Base-by-base conservation (phyloP, 352 stramenopile species). In the Globisporangium takayamanum region DNA sequence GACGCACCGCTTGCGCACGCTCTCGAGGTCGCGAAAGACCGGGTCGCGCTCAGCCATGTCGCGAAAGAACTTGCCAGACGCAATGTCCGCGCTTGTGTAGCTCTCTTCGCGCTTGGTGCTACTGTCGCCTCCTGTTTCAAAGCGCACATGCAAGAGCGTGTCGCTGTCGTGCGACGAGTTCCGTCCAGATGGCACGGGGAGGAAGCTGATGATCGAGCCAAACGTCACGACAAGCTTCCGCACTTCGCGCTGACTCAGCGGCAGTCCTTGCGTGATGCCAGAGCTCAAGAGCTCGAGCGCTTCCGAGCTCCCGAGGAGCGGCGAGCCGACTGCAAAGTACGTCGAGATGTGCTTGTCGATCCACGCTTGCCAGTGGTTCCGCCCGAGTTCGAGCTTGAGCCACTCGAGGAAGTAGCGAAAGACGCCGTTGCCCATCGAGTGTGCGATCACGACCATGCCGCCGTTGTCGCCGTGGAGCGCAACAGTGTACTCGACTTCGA, bases 341-440 rank as follows among this genome's bases (percentile, higher is more conserved):
- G 83, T 67, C 18, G 80, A 84, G 50, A 93, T 78, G 58, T 93
- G 78, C 12, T 63, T 68, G 58, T 89, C 79, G 47, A 93, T 87
- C 83, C 83, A 93, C 45, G 70, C 57, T 41, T 88, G 76, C 74
- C 75, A 88, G 64, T 89, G 70, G 51, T 92, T 80, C 7, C 69
- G 66, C 1, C 81, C 81, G 22, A 93, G 69, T 56, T 93, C 80
- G 52, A 84, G 74, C 55, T 87, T 82, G 53, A 93, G 67, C 83
- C 83, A 93, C 57, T 78, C 77, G 36, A 93, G 74, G 48, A 93
- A 93, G 69, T 93, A 93, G 3, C 80, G 80, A 25, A 93, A 86
- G 18, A 91, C 61, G 39, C 72, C 72, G 59, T 93, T 93, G 36
- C 83, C 83, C 75, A 93, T 89, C 36, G 83, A 93, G 57, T 93